These are phyloP conservation scores for Bothriochloa decipiens DNA, from an alignment of 176 grass and related monocot species.

Conservation along the genomic window DNA sequence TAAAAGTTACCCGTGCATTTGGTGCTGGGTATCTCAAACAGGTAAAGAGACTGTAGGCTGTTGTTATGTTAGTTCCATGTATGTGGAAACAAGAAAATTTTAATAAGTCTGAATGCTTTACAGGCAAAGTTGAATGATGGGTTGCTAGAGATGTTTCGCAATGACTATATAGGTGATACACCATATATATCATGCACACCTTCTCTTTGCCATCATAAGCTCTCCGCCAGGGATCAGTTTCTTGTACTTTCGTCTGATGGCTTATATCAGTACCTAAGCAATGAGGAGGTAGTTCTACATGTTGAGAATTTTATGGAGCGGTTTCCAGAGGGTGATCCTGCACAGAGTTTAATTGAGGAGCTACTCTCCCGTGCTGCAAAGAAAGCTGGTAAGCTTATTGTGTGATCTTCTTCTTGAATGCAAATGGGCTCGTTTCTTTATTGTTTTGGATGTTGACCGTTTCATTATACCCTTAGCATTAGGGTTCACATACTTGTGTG, in stretches of 20 bases:
- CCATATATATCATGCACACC: conserved; percentile 85
- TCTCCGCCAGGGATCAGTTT: conserved; percentile 71
- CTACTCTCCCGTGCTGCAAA: conserved; percentile 86
- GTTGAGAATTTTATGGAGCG: conserved; percentile 91
- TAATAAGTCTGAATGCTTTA: conserved; percentile 19
- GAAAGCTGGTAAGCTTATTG: conserved; percentile 70
- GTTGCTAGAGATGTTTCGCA: conserved; percentile 90
- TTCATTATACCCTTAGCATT: neutral
- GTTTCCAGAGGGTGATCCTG: conserved; percentile 90
- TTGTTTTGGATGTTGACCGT: conserved; percentile 14
- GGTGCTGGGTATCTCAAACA: conserved; percentile 94
- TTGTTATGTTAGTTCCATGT: neutral
- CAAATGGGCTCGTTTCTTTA: conserved; percentile 3
- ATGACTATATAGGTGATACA: conserved; percentile 70
- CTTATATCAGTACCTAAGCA: conserved; percentile 90
- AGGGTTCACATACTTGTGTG: neutral
- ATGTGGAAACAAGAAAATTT: conserved; percentile 1
- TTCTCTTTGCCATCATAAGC: conserved; percentile 77
- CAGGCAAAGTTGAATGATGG: conserved; percentile 82
- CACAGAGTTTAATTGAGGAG: conserved; percentile 95
- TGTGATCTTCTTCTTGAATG: neutral
- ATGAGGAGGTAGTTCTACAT: conserved; percentile 91
- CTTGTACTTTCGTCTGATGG: conserved; percentile 96
- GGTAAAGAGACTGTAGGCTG: conserved; percentile 48
- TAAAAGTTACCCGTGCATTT: conserved; percentile 94